These are phyloP conservation scores for Phytophthora crassamura DNA, from an alignment of 352 stramenopile genomes.

Conservation along the genomic window DNA sequence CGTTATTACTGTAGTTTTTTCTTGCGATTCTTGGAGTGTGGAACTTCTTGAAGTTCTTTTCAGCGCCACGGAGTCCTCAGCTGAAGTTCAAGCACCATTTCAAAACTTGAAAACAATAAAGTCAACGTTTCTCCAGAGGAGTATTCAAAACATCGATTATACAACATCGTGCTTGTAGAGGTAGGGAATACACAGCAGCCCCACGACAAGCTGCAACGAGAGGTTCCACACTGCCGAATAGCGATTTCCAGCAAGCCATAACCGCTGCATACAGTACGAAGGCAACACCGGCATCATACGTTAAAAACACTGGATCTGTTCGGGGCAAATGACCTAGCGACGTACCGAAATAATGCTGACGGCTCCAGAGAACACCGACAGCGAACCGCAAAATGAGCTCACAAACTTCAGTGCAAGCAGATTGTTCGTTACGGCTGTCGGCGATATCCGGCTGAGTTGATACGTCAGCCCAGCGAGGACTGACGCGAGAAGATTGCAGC, in stretches of 20 bases:
- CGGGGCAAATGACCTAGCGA: background rate
- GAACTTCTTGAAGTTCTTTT: too few relatives aligned
- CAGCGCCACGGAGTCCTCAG: too few relatives aligned
- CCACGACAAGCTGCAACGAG: conserved; percentile 50
- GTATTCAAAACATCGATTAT: conserved; percentile 1
- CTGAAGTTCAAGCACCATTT: too few relatives aligned
- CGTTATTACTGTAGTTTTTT: too few relatives aligned
- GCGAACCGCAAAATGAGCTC: conserved; percentile 77
- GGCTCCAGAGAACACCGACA: conserved; percentile 67
- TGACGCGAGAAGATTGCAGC: conserved; percentile 63
- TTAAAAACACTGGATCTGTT: background rate
- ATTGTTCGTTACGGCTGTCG: conserved; percentile 52
- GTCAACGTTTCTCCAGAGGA: background rate
- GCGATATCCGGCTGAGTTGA: conserved; percentile 53
- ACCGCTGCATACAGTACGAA: conserved; percentile 35
- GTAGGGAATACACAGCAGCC: conserved; percentile 64
- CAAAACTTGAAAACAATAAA: too few relatives aligned
- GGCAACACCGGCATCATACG: background rate
- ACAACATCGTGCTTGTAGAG: conserved; percentile 60
- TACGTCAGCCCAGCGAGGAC: conserved; percentile 60
- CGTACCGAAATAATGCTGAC: conserved; percentile 64
- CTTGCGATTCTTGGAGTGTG: too few relatives aligned
- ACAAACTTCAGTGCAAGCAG: conserved; percentile 77
- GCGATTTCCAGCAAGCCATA: conserved; percentile 54
- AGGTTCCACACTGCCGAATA: conserved; percentile 63